Base-by-base conservation (phyloP, 106 monocot species). In the Apostasia shenzhenica region DNA sequence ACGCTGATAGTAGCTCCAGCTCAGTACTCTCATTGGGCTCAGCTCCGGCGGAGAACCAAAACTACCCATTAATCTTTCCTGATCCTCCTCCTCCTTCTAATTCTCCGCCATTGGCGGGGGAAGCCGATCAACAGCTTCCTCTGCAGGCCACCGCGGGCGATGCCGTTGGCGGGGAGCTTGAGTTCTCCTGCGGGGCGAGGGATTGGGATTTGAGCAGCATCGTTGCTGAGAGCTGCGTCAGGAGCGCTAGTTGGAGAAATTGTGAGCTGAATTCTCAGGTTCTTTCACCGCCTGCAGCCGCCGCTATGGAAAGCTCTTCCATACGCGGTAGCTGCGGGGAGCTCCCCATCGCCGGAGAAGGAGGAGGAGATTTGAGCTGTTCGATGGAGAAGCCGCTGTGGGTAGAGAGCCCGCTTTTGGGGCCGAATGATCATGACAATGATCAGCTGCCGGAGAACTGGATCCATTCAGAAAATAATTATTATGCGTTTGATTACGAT, bases 131-230 rank as follows among this genome's bases (percentile, higher is more conserved):
- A 1, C n/a, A 14, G 41, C 48, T n/a, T 45, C 6, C 56, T 47
- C 45, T 38, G 8, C 54, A 53, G 50, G 26, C 26, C 26, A 26
- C 26, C 50, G 3, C 8, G 50, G 62, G 40, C 42, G 12, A 56
- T 56, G 56, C 8, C 6, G 4, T 60, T 60, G 37, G 12, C 5
- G 38, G 51, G 39, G 54, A 77, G 49, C 41, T 61, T 54, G 12
- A 48, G 38, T 81, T 87, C 75, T 83, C 68, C 37, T 42, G 59
- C 13, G 87, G 80, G 41, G n/a, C 56, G 0, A 71, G 67, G 49
- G 75, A 75, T 41, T 83, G 87, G 3, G 80, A 83, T 68, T 43
- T 87, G 47, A 87, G 87, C 66, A 83, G 83, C 65, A 81, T 87
- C 10, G 68, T 87, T 47, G 80, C 83, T 63, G 75, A 81, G 63